Base-by-base conservation (phyloP, 768 basidiomycete species). In the Tricholomella constricta region DNA sequence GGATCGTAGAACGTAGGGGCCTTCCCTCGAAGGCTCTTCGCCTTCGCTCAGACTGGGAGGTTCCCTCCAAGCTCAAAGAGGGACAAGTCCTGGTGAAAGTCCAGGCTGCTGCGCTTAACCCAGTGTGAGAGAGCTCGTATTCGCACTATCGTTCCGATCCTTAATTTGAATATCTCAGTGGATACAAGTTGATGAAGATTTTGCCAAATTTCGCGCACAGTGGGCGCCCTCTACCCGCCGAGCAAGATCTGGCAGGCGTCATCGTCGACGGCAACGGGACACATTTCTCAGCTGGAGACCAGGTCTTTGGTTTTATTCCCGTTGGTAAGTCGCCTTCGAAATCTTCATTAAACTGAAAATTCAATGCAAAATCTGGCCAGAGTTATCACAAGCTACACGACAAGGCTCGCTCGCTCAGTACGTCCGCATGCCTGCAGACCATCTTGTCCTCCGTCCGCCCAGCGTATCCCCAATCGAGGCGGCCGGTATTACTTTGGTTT, bases 371-470 rank as follows among this genome's bases (percentile, higher is more conserved):
- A 11, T 20, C 17, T 7, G 10, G 23, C 8, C 40, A 61, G 61
- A 63, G 37, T 55, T 69, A 22, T 65, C 70, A 12, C 58, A 62
- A 45, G 72, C 66, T 45, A 73, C 73, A 0, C 69, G 74, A 12
- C 75, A 80, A 61, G 89, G 89, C 5, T 68, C 80, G 3, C 74
- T 91, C 20, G 74, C 79, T 5, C 72, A 89, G 64, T 90, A 88
- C 59, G 64, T 69, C 7, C 64, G 71, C 3, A 63, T 85, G n/a
- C 76, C 77, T 2, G 73, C 75, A 6, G 61, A 69, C 20, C 50
- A 69, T 48, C 48, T 83, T 47, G 72, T 63, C 48, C 41, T 63
- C 41, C 75, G 81, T 35, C 88, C 88, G 1, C 29, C 67, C 2
- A 76, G 75, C 50, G 52, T 89, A 43, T 71, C 77, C 2, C 76